Evolutionary conservation across 305 asterid genomes (phyloP), one percentile per base, ranked within the genome.

Genomic region (Fraxinus greggii): DNA sequence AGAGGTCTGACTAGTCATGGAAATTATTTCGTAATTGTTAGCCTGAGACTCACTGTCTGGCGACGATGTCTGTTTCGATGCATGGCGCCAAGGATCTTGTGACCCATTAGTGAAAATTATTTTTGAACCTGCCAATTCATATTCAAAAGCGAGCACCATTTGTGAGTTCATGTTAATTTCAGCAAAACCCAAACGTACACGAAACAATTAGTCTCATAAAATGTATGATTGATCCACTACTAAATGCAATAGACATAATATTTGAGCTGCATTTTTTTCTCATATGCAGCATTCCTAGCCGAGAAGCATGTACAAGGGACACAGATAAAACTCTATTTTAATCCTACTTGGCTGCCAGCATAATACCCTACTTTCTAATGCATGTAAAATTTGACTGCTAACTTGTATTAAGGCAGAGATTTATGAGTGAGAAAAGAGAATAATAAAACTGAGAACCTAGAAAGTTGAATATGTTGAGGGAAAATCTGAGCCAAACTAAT

Each of bases 21-120:
- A 31, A 35, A 56, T 23, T 21, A 45, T 31, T 28, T 17, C 24
- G 24, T 69, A 80, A n/a, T 48, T 36, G 83, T 82, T 73, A 74
- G 56, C 56, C 73, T 69, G 82, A 42, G 72, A 90, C 97, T 91
- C 90, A 94, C 98, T 85, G 72, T 93, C 99, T 8, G 87, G 90
- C 69, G 98, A 95, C 74, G 98, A 94, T 32, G 88, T 92, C 87
- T 91, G 94, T 83, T 94, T 94, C 80, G 98, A 94, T 78, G 99
- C 99, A 88, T 92, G 99, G 51, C 97, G 95, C 98, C 99, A 95
- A 4, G 99, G 99, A 88, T 95, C 98, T 84, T 95, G 98, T 59
- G 99, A 95, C 88, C 99, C 99, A 83, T 95, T 95, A 7, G 95
- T 89, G 88, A 95, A 95, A 81, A 94, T 83, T 76, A 95, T 95